These are phyloP conservation scores for Cytospora mali DNA, from an alignment of 2,329 filamentous ascomycete genomes.

Conservation along the genomic window DNA sequence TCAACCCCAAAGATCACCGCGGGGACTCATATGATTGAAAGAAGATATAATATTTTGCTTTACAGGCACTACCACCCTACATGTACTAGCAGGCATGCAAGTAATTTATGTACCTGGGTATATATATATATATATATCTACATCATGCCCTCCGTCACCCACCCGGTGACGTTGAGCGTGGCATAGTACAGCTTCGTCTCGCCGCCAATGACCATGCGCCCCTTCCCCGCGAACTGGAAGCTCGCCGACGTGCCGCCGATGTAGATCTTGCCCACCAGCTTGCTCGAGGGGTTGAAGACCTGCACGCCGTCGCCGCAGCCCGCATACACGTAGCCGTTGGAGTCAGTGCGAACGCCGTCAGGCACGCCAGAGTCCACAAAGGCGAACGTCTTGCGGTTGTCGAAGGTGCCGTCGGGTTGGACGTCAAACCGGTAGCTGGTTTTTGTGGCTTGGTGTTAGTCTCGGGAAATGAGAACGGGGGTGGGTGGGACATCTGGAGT, in stretches of 20 bases:
- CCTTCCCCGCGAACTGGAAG: constrained; percentile 51
- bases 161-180: constrained; percentile 34
- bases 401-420: constrained; percentile 45
- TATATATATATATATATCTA: constrained; percentile 3
- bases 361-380: constrained; percentile 55
- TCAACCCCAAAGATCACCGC: too few species aligned
- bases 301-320: constrained; percentile 55
- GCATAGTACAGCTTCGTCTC: constrained; percentile 46
- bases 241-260: constrained; percentile 50
- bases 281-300: constrained; percentile 52
- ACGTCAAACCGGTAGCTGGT: constrained; percentile 47
- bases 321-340: constrained; percentile 57
- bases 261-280: constrained; percentile 59
- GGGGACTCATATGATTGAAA: too few species aligned
- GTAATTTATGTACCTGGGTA: background rate
- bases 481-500: too few species aligned
- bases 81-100: too few species aligned
- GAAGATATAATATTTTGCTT: too few species aligned
- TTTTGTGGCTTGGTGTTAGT: background rate
- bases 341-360: constrained; percentile 61
- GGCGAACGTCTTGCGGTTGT: constrained; percentile 55
- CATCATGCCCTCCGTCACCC: constrained; percentile 16
- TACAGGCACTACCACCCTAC: too few species aligned
- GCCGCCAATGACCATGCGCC: constrained; percentile 45
- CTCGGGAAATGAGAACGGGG: constrained; percentile 29